phyloP scores from a whole-genome alignment of 148 eudicot genomes.

The Hydrangea macrophylla region DNA sequence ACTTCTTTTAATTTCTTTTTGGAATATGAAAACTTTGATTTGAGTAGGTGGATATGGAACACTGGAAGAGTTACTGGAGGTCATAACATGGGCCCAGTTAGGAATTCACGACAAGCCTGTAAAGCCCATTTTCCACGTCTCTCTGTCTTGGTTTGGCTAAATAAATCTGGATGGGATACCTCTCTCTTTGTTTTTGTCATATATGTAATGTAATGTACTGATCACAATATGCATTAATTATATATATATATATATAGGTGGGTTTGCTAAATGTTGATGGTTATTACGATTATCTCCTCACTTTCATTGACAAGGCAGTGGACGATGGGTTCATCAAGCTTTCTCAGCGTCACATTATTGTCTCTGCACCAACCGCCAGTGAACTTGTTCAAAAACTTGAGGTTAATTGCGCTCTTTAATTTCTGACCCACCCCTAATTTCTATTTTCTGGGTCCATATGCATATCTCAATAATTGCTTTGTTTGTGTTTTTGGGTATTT shows the following conservation, averaged over 20 bases:
- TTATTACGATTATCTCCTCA: constrained; percentile 51
- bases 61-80: constrained; percentile 66
- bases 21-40: too few relatives aligned
- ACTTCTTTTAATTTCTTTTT: neutral
- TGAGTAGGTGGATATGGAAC: constrained; percentile 88
- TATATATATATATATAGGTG: too few relatives aligned
- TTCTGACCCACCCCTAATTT: too few relatives aligned
- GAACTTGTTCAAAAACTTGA: constrained; percentile 75
- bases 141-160: too few relatives aligned
- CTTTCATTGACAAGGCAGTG: constrained; percentile 73
- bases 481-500: too few relatives aligned
- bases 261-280: constrained; percentile 82
- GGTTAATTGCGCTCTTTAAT: constrained; percentile 28
- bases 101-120: constrained; percentile 88
- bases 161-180: too few relatives aligned
- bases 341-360: constrained; percentile 59
- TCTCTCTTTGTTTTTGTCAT: too few relatives aligned
- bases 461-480: too few relatives aligned
- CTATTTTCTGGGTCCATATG: neutral
- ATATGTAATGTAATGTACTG: too few relatives aligned
- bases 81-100: constrained; percentile 73
- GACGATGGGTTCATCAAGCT: constrained; percentile 77
- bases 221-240: too few relatives aligned
- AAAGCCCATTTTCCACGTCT: too few relatives aligned
- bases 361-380: constrained; percentile 66